Percentiles rank a stretch among this genome's conserved stretches.
These are phyloP conservation scores for Puccinia polysora DNA, from an alignment of 1,284 basidiomycete genomes.

Conservation along the genomic window DNA sequence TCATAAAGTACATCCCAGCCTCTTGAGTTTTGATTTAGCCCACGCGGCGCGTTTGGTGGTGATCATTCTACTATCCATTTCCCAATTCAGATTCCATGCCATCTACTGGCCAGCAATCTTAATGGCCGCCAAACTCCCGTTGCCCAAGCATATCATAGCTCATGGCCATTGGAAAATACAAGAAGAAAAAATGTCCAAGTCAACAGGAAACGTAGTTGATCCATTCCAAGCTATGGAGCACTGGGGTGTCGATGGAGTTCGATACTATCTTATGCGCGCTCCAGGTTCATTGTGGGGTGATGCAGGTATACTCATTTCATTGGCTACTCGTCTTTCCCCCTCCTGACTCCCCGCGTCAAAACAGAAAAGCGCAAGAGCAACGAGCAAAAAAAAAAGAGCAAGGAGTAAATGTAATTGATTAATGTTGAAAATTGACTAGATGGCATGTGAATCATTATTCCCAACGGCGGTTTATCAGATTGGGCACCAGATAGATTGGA, in stretches of 20 bases:
- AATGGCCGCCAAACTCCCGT: constrained; percentile 50
- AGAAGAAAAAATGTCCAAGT: constrained; percentile 53
- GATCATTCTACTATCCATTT: not conserved
- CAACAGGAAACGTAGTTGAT: constrained; percentile 52
- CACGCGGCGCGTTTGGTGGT: too few species aligned
- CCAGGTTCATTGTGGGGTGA: constrained; percentile 51
- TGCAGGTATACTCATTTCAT: constrained; percentile 35
- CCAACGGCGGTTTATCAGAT: too few species aligned
- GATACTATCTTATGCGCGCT: constrained; percentile 52
- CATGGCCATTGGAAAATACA: constrained; percentile 54
- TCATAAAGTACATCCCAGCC: constrained; percentile 46
- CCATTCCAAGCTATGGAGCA: constrained; percentile 50
- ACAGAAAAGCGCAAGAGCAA: not conserved
- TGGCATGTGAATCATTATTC: too few species aligned
- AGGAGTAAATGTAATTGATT: not conserved
- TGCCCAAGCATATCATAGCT: constrained; percentile 51
- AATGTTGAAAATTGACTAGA: too few species aligned
- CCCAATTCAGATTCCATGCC: constrained; percentile 50
- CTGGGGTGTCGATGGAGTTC: constrained; percentile 50
- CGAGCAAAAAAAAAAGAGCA: not conserved
- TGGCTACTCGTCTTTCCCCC: constrained; percentile 46
- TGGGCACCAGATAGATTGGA: constrained; percentile 33
- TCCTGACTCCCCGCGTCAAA: constrained; percentile 8
- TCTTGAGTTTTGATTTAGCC: not conserved
- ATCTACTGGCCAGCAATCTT: constrained; percentile 53